These are phyloP conservation scores for Triadica sebifera DNA, from an alignment of 345 rosid genomes.

Conservation along the genomic window DNA sequence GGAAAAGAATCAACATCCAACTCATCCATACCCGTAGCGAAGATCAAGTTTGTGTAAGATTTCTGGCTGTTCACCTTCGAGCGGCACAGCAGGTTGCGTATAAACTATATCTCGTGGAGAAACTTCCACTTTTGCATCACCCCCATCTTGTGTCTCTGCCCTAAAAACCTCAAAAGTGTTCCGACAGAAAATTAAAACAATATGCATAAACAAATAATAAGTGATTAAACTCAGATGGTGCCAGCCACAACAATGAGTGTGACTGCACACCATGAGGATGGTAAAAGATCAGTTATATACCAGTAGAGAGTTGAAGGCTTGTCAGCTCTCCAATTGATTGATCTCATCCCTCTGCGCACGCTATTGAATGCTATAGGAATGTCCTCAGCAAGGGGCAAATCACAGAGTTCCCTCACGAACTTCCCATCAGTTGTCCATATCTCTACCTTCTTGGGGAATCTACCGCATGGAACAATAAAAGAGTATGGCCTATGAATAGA, in stretches of 20 bases:
- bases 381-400: slow-evolving; percentile 91
- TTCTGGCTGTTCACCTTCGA: slow-evolving; percentile 71
- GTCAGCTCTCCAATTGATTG: slow-evolving; percentile 94
- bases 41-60: slow-evolving; percentile 90
- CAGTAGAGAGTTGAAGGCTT: slow-evolving; percentile 88
- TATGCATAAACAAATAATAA: neutral
- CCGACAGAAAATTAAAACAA: slow-evolving; percentile 11
- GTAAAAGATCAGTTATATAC: slow-evolving; percentile 35
- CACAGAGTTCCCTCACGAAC: slow-evolving; percentile 77
- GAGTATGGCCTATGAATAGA: slow-evolving; percentile 89
- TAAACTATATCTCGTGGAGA: slow-evolving; percentile 92
- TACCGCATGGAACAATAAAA: slow-evolving; percentile 87
- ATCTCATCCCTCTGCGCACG: slow-evolving; percentile 90
- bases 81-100: slow-evolving; percentile 69
- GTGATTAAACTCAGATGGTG: neutral
- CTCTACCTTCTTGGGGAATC: slow-evolving; percentile 91
- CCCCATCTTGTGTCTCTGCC: slow-evolving; percentile 99
- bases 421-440: slow-evolving; percentile 80
- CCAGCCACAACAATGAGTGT: neutral
- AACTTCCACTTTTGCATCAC: slow-evolving; percentile 93
- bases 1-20: too few relatives aligned
- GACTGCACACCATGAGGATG: neutral
- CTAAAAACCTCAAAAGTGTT: slow-evolving; percentile 43
- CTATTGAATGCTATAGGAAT: slow-evolving; percentile 87
- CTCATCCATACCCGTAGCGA: slow-evolving; percentile 75